Conservation (phyloP, 116 monocot genomes). For the Papilionanthe hybrid region DNA sequence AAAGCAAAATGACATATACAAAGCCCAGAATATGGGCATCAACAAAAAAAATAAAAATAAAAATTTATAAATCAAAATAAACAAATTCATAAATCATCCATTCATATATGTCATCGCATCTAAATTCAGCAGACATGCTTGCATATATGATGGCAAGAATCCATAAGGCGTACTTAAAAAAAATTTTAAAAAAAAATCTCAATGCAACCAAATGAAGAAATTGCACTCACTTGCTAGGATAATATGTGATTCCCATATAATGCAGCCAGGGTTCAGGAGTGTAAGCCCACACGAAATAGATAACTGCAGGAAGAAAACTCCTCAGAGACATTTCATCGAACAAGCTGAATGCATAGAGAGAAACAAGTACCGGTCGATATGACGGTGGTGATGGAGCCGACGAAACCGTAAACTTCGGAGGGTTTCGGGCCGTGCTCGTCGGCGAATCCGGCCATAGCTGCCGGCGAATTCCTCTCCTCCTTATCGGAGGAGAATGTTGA, state of each 20-base stretch:
- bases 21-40: too few relatives aligned
- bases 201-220: background rate
- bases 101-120: background rate
- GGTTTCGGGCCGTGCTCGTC: constrained; percentile 66
- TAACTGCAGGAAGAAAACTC: constrained; percentile 30
- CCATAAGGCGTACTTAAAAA: background rate
- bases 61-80: background rate
- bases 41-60: background rate
- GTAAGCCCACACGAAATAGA: constrained; percentile 82
- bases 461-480: constrained; percentile 3
- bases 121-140: background rate
- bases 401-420: constrained; percentile 95
- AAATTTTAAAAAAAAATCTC: background rate
- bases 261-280: constrained; percentile 75
- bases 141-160: background rate
- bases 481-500: constrained; percentile 8
- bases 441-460: constrained; percentile 9
- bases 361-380: constrained; percentile 49
- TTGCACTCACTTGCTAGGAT: constrained; percentile 72
- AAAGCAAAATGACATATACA: too few relatives aligned
- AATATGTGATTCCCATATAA: constrained; percentile 73
- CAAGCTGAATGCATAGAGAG: background rate
- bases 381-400: constrained; percentile 87
- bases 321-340: constrained; percentile 2
- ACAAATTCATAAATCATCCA: background rate